Percentiles rank a stretch among this genome's conserved stretches.
phyloP scores from a whole-genome alignment of 2,329 filamentous ascomycete species.

The Cadophora gregata region DNA sequence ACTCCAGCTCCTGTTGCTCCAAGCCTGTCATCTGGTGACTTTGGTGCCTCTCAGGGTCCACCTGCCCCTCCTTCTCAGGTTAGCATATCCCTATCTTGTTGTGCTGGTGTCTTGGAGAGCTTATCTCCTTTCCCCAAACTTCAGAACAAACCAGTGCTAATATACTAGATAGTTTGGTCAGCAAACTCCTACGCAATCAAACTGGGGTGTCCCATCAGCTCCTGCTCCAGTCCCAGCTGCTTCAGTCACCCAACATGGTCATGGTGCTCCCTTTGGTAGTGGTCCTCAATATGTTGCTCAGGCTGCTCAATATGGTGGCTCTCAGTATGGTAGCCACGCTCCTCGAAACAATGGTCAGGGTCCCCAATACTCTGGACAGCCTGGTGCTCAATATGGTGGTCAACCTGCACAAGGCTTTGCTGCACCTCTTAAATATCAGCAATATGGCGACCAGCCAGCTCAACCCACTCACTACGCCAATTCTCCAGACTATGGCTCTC shows the following conservation, averaged over 20 bases:
- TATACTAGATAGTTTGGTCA: not conserved
- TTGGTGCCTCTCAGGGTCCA: conserved; percentile 4
- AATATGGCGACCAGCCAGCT: not conserved
- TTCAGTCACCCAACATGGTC: conserved; percentile 4
- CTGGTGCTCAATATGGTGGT: conserved; percentile 11
- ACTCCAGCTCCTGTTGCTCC: conserved; percentile 14
- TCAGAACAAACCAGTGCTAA: not conserved
- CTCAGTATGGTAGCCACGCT: not conserved
- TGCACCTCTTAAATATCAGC: not conserved
- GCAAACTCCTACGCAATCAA: conserved; percentile 3
- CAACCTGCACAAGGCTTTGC: not conserved
- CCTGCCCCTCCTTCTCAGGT: not conserved
- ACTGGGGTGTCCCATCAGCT: conserved; percentile 13
- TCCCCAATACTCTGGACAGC: too few relatives aligned
- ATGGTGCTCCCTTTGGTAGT: conserved; percentile 3
- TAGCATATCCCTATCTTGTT: not conserved
- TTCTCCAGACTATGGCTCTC: not conserved
- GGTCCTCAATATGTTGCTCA: conserved; percentile 5
- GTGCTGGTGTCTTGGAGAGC: not conserved
- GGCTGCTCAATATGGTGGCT: not conserved
- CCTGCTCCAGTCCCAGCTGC: conserved; percentile 7
- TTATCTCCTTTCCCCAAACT: not conserved
- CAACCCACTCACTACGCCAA: not conserved
- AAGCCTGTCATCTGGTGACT: not conserved
- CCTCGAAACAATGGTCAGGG: not conserved